Evolutionary conservation across 164 flowering plant genomes (phyloP).

Genomic region (Tetracentron sinense): DNA sequence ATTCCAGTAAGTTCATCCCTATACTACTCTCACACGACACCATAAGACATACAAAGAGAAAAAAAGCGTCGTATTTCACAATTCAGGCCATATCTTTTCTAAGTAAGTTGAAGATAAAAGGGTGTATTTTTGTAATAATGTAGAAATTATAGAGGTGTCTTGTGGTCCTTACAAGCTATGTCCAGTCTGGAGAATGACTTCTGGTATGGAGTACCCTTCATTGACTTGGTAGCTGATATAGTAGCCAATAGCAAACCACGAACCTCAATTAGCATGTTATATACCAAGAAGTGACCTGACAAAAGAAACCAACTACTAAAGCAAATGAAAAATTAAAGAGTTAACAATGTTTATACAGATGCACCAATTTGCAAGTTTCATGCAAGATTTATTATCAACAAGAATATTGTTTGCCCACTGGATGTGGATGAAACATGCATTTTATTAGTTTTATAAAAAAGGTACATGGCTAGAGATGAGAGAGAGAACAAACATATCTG

Average conservation of each 20-base stretch:
- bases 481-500: neutral
- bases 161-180: slow-evolving; percentile 78
- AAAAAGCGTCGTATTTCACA: no score
- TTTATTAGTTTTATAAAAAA: neutral
- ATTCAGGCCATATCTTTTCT: no score
- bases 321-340: slow-evolving; percentile 5
- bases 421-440: slow-evolving; percentile 8
- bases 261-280: slow-evolving; percentile 8
- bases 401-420: slow-evolving; percentile 98
- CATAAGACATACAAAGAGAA: no score
- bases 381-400: slow-evolving; percentile 92
- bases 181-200: slow-evolving; percentile 95
- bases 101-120: no score
- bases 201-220: slow-evolving; percentile 99
- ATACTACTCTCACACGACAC: no score
- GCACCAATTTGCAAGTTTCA: slow-evolving; percentile 99
- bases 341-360: slow-evolving; percentile 46
- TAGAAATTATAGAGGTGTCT: neutral
- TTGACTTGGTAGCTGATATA: slow-evolving; percentile 87
- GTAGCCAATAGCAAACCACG: slow-evolving; percentile 59
- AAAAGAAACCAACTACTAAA: neutral
- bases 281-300: neutral
- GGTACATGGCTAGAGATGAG: neutral
- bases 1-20: no score
- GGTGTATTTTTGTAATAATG: neutral